phyloP scores from a whole-genome alignment of 805 yeast genomes.

The Yamadazyma insecticola region DNA sequence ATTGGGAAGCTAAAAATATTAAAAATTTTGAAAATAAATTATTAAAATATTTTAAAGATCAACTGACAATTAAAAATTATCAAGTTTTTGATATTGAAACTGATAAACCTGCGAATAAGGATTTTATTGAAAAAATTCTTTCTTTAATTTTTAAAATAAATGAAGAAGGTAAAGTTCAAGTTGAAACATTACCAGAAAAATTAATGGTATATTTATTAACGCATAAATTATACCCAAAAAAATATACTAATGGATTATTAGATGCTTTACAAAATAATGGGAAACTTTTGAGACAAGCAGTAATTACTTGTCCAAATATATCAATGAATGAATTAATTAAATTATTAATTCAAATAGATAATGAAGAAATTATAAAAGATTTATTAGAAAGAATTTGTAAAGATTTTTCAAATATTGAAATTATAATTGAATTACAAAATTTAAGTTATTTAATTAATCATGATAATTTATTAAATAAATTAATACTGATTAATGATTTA shows the following conservation, averaged over 20 bases:
- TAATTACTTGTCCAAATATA: conserved; percentile 71
- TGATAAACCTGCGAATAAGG: conserved; percentile 62
- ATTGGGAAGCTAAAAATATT: no score
- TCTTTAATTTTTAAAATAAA: conserved; percentile 23
- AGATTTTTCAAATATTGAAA: conserved; percentile 58
- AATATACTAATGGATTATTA: conserved; percentile 53
- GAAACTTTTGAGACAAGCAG: conserved; percentile 73
- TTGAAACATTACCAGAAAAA: conserved; percentile 45
- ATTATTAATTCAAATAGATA: conserved; percentile 40
- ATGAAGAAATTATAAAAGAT: conserved; percentile 62
- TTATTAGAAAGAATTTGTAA: conserved; percentile 60
- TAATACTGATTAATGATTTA: conserved; percentile 38
- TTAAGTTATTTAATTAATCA: conserved; percentile 17
- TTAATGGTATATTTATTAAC: conserved; percentile 72
- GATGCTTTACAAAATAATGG: conserved; percentile 45
- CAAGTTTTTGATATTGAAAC: conserved; percentile 45
- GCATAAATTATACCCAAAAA: conserved; percentile 78
- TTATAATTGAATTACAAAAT: conserved; percentile 33
- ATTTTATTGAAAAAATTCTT: conserved; percentile 45
- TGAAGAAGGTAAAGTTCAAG: conserved; percentile 8
- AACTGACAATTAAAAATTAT: conserved; percentile 13
- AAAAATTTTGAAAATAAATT: conserved; percentile 7
- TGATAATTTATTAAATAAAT: conserved; percentile 31
- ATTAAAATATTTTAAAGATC: conserved; percentile 8
- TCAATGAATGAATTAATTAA: conserved; percentile 58